Evolutionary conservation across 2,329 filamentous ascomycete species (phyloP).

Genomic region (Aspergillus sp.): DNA sequence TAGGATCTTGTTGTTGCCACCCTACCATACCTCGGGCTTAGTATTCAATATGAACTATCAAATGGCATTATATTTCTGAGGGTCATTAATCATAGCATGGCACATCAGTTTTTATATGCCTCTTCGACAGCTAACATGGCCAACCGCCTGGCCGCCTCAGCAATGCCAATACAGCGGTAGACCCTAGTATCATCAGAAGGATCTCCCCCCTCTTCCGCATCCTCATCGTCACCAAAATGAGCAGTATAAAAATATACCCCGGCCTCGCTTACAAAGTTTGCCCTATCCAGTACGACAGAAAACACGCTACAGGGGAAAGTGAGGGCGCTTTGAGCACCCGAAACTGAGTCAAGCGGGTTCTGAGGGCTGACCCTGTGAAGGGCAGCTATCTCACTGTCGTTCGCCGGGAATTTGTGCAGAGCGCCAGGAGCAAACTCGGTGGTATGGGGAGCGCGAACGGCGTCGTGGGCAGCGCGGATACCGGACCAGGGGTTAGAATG

Average conservation of each 20-base stretch:
- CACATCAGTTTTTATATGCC: not conserved
- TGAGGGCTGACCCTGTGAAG: not conserved
- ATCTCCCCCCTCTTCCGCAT: not conserved
- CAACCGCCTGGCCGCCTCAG: not conserved
- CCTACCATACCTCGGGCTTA: no score
- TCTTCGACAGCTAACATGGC: not conserved
- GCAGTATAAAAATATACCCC: slow-evolving; percentile 17
- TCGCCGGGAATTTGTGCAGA: slow-evolving; percentile 5
- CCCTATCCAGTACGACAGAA: slow-evolving; percentile 16
- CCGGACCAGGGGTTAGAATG: slow-evolving; percentile 5
- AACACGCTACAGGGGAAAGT: slow-evolving; percentile 5
- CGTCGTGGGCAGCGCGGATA: slow-evolving; percentile 12
- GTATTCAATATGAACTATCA: no score
- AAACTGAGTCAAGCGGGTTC: not conserved
- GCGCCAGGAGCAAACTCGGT: slow-evolving; percentile 10
- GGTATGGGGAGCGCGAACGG: slow-evolving; percentile 4
- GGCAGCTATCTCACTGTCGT: not conserved
- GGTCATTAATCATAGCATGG: no score
- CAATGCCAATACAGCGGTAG: not conserved
- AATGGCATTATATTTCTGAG: no score
- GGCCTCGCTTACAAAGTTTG: slow-evolving; percentile 13
- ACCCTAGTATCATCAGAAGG: not conserved
- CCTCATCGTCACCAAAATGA: not conserved
- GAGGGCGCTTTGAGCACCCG: not conserved
- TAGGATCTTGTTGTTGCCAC: no score